phyloP scores from a whole-genome alignment of 192 early-diverging fungal genomes.

The Piromyces sp. region DNA sequence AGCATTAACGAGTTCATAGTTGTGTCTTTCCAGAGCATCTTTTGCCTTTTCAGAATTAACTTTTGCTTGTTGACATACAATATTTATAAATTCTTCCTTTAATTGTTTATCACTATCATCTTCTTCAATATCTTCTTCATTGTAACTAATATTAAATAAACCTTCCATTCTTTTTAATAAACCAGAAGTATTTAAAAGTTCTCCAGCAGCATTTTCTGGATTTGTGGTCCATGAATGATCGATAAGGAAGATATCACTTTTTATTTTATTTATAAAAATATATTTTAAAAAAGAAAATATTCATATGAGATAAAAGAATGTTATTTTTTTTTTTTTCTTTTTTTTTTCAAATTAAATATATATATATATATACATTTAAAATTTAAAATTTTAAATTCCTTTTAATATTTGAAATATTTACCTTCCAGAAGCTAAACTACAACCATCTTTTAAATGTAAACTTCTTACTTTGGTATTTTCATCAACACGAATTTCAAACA shows the following conservation, averaged over 20 bases:
- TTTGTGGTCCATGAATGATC: constrained; percentile 61
- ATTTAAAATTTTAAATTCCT: too few relatives aligned
- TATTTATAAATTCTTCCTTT: constrained; percentile 22
- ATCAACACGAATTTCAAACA: not conserved
- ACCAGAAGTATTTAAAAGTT: constrained; percentile 28
- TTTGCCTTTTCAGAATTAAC: constrained; percentile 33
- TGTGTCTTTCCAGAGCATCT: constrained; percentile 25
- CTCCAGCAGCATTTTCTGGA: constrained; percentile 23
- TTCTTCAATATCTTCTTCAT: constrained; percentile 10
- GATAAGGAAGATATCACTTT: constrained; percentile 44
- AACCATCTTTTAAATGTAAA: not conserved
- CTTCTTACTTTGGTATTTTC: not conserved
- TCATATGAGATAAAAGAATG: too few relatives aligned
- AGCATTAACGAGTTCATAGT: constrained; percentile 40
- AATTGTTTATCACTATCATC: constrained; percentile 14
- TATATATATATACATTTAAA: too few relatives aligned
- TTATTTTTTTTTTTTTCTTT: too few relatives aligned
- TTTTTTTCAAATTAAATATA: too few relatives aligned
- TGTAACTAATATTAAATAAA: constrained; percentile 33
- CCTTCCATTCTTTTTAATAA: constrained; percentile 42
- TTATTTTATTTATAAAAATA: not conserved
- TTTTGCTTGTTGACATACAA: constrained; percentile 37
- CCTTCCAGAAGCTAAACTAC: not conserved
- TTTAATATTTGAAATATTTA: too few relatives aligned
- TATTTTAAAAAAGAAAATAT: too few relatives aligned